phyloP scores from a whole-genome alignment of 2,329 filamentous ascomycete species.

The Rosellinia necatrix region DNA sequence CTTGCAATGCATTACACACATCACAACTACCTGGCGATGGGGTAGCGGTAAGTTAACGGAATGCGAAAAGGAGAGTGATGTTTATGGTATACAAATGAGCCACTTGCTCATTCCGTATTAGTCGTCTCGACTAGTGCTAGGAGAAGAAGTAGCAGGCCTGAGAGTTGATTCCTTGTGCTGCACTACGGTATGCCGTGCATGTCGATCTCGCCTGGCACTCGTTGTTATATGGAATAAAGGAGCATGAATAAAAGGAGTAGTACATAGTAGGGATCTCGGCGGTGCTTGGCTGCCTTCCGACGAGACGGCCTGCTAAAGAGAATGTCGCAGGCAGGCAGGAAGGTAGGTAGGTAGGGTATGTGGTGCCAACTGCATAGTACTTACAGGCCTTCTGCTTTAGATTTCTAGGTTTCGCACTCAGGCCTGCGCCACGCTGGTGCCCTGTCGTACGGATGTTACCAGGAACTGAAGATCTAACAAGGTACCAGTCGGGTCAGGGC shows the following conservation, averaged over 20 bases:
- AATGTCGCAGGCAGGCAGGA: too few relatives aligned
- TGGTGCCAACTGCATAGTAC: not conserved
- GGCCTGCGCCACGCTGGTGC: conserved; percentile 16
- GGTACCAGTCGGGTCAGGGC: too few relatives aligned
- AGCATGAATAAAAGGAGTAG: too few relatives aligned
- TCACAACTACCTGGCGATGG: too few relatives aligned
- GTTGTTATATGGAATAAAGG: not conserved
- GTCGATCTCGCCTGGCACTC: conserved; percentile 6
- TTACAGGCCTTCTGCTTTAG: not conserved
- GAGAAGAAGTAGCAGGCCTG: not conserved
- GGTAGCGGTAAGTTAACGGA: too few relatives aligned
- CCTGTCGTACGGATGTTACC: not conserved
- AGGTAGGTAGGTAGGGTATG: not conserved
- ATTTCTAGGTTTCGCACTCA: not conserved
- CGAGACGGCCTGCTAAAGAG: not conserved
- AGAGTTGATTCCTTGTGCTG: not conserved
- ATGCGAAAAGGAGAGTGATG: too few relatives aligned
- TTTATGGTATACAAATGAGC: too few relatives aligned
- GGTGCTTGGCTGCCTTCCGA: not conserved
- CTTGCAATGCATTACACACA: too few relatives aligned
- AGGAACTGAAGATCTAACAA: too few relatives aligned
- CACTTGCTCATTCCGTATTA: too few relatives aligned
- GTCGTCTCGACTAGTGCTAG: too few relatives aligned
- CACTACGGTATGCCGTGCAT: conserved; percentile 3
- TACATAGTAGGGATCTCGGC: too few relatives aligned